Evolutionary conservation across 345 rosid genomes (phyloP).

Genomic region (Barbarea vulgaris): DNA sequence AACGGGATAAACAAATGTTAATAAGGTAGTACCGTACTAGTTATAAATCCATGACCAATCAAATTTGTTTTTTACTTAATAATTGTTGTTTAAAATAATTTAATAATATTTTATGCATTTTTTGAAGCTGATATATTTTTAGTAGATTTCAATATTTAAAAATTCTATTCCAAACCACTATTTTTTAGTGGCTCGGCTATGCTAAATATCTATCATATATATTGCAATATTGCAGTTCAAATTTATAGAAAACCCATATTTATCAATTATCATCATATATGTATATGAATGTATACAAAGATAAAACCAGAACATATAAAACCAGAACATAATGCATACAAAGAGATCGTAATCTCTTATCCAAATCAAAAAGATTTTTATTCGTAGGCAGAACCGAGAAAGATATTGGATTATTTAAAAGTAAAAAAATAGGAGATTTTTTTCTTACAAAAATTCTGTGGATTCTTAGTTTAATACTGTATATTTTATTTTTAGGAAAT

Average conservation of each 20-base stretch:
- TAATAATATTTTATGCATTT: background rate
- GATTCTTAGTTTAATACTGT: background rate
- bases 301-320: background rate
- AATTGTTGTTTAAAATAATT: background rate
- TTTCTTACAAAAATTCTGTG: background rate
- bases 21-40: too few relatives aligned
- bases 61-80: background rate
- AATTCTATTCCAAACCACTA: background rate
- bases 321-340: background rate
- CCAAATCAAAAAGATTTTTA: slow-evolving; percentile 37
- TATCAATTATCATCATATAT: background rate
- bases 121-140: background rate
- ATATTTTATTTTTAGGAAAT: background rate
- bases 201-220: background rate
- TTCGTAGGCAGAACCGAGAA: slow-evolving; percentile 35
- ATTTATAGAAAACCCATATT: background rate
- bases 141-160: too few relatives aligned
- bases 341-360: slow-evolving; percentile 30
- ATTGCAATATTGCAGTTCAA: background rate
- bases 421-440: background rate
- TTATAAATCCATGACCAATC: background rate
- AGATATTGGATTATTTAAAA: background rate
- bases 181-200: background rate
- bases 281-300: background rate
- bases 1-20: too few relatives aligned